Percentiles rank a stretch among this genome's conserved stretches.
Evolutionary conservation across 1,284 basidiomycete species (phyloP).

Genomic region (Tilletia walkeri): DNA sequence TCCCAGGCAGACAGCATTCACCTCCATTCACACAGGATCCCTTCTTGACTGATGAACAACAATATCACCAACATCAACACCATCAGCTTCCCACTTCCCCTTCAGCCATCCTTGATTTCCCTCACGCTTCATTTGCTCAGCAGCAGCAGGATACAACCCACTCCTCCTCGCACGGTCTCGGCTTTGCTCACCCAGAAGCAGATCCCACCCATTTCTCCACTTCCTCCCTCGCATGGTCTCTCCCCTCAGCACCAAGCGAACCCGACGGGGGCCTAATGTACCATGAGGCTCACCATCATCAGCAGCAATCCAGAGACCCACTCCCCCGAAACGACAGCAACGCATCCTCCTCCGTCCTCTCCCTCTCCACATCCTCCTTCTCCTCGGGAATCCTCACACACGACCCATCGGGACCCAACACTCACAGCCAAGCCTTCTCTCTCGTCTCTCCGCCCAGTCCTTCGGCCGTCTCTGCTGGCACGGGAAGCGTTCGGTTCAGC

Average conservation of each 20-base stretch:
- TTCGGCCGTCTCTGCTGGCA: conserved; percentile 7
- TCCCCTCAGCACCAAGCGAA: conserved; percentile 1
- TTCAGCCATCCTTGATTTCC: neutral
- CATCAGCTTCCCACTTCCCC: neutral
- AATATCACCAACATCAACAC: neutral
- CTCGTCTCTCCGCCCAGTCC: conserved; percentile 9
- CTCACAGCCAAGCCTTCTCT: no score
- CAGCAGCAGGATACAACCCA: no score
- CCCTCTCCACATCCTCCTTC: neutral
- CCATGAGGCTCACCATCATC: neutral
- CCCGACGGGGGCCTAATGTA: neutral
- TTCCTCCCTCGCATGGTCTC: neutral
- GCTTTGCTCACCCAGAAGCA: neutral
- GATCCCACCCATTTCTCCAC: neutral
- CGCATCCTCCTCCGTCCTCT: conserved; percentile 9
- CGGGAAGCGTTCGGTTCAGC: neutral
- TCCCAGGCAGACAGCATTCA: conserved; percentile 6
- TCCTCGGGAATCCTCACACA: neutral
- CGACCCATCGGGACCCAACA: neutral
- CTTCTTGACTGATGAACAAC: no score
- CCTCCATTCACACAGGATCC: no score
- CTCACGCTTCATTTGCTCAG: neutral
- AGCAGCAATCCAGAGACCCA: neutral
- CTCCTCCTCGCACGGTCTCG: neutral
- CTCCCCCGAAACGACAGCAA: neutral